phyloP scores from a whole-genome alignment of 345 rosid genomes.

The Eucalyptus regnans region DNA sequence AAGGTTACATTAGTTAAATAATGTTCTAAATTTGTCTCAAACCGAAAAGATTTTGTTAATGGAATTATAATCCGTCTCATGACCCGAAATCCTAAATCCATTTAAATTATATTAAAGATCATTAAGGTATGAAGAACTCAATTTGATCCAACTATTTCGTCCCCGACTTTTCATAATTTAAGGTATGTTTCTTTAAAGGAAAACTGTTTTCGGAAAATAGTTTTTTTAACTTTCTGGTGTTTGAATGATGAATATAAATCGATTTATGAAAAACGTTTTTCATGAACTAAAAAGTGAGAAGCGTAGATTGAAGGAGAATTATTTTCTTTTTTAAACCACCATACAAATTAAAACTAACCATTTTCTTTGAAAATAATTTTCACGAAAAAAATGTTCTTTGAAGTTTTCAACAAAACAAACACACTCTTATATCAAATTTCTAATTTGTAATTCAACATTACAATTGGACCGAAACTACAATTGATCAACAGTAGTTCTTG shows the following conservation, averaged over 20 bases:
- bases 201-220: too few species aligned
- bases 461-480: rapidly evolving
- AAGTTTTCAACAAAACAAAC: too few species aligned
- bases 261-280: too few species aligned
- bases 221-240: rapidly evolving
- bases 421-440: too few species aligned
- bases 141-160: background rate
- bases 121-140: background rate
- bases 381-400: rapidly evolving
- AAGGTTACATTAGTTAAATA: background rate
- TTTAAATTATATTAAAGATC: background rate
- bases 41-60: rapidly evolving
- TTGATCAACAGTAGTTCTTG: background rate
- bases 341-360: too few species aligned
- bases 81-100: background rate
- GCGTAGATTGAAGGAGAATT: rapidly evolving
- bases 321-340: too few species aligned
- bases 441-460: background rate
- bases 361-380: too few species aligned
- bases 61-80: background rate
- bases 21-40: rapidly evolving
- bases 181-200: too few species aligned
- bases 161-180: background rate
- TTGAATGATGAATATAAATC: too few species aligned
- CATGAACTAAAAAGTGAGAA: too few species aligned